Percentiles rank a stretch among this genome's conserved stretches.
Conservation (phyloP, 176 grass and related monocot genomes). For the Dendrocalamus sinicus region DNA sequence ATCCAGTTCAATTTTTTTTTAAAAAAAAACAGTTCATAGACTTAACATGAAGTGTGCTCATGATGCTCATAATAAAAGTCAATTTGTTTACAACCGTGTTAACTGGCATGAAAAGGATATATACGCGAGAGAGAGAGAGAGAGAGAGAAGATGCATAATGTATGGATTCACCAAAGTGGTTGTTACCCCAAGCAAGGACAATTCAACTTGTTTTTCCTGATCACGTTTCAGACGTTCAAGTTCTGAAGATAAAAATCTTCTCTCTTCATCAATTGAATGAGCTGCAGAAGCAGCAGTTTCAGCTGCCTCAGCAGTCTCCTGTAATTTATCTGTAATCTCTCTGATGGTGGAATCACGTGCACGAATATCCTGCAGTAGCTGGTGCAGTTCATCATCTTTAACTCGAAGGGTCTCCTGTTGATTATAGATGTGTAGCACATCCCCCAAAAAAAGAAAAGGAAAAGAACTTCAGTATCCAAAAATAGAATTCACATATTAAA, state of each 20-base stretch:
- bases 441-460: constrained; percentile 2
- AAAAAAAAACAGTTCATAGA: neutral
- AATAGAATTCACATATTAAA: constrained; percentile 7
- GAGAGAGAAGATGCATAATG: neutral
- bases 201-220: constrained; percentile 62
- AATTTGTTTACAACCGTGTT: neutral
- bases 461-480: constrained; percentile 46
- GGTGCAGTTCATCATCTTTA: constrained; percentile 92
- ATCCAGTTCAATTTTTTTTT: constrained; percentile 15
- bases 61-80: constrained; percentile 1
- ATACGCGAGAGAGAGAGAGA: neutral
- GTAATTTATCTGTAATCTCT: constrained; percentile 87
- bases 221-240: constrained; percentile 69
- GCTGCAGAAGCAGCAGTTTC: constrained; percentile 85
- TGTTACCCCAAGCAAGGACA: constrained; percentile 72
- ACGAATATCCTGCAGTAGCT: constrained; percentile 76
- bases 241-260: constrained; percentile 66
- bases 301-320: constrained; percentile 81
- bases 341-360: constrained; percentile 79
- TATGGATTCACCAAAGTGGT: constrained; percentile 28
- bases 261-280: constrained; percentile 86
- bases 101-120: constrained; percentile 9
- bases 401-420: constrained; percentile 84
- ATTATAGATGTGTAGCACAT: constrained; percentile 23
- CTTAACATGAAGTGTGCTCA: constrained; percentile 33